Base-by-base conservation (phyloP, 208 protist species). In the Leishmania martiniquensis region DNA sequence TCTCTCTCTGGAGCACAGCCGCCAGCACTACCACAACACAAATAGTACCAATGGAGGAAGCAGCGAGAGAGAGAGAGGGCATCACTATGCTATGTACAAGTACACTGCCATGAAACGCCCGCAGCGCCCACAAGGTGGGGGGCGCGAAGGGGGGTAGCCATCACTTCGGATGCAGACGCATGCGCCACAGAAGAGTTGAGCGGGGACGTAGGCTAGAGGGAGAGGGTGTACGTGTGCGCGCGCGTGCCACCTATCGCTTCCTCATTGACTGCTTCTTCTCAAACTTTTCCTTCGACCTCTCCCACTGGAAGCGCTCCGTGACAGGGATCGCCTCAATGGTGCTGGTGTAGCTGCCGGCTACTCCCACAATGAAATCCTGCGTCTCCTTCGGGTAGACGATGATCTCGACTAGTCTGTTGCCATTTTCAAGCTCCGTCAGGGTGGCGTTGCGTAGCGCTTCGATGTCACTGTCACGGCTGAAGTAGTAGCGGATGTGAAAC, bases 331-430 rank as follows among this genome's bases (percentile, higher is more conserved):
- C 92, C 63, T 91, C 85, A 55, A 91, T 87, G 49, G 86, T 95
- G 85, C 89, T 91, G n/a, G 89, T 93, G 81, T 87, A 89, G 80
- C 91, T 89, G 59, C 85, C 88, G 15, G 88, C 86, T 32, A 89
- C 85, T n/a, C 93, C 93, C 0, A 85, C 81, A 32, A 95, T 69
- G 75, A 95, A 95, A 73, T 91, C 79, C 59, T 87, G 80, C 45
- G 89, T 95, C 69, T 93, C 89, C 25, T 84, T 80, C 25, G 91
- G 91, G 84, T 95, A 95, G 29, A 94, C 81, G 57, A 93, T 93
- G 52, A 94, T 78, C 74, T 91, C 84, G 17, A 91, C 88, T 34
- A 92, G 42, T 54, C 86, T 88, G 63, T 88, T 85, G 49, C 89
- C 88, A 68, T 91, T 87, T 60, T 92, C 87, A 55, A 91, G 80